Percentiles rank a stretch among this genome's conserved stretches.
phyloP scores from a whole-genome alignment of 805 yeast genomes.

The Schizosaccharomyces osmophilus region DNA sequence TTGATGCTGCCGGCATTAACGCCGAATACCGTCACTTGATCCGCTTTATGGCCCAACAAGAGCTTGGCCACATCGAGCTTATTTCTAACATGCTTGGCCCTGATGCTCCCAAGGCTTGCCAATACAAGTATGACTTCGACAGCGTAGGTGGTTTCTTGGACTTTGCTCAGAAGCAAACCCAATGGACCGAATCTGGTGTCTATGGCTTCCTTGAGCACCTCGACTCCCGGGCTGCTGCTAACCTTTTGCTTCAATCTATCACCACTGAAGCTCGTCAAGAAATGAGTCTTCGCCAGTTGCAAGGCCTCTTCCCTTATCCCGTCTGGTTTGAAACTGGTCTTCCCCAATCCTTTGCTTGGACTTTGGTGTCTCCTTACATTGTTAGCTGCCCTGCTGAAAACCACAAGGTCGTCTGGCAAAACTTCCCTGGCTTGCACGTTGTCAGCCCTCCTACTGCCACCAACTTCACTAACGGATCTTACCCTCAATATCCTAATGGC shows the following conservation, averaged over 20 bases:
- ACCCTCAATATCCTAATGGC: constrained; percentile 1
- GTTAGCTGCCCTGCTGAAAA: constrained; percentile 2
- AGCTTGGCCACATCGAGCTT: constrained; percentile 3
- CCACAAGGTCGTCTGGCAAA: constrained; percentile 5
- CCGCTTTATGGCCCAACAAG: constrained; percentile 6
- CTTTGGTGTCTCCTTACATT: constrained; percentile 5
- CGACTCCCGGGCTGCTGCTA: constrained; percentile 4
- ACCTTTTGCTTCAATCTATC: constrained; percentile 4
- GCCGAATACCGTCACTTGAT: constrained; percentile 3
- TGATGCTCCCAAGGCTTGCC: constrained; percentile 2
- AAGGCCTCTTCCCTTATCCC: constrained; percentile 5
- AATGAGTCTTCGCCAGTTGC: constrained; percentile 4
- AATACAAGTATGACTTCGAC: constrained; percentile 2
- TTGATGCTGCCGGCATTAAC: constrained; percentile 2
- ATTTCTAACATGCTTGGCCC: constrained; percentile 4
- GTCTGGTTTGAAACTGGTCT: constrained; percentile 4
- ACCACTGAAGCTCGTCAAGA: constrained; percentile 5
- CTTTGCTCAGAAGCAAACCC: constrained; percentile 3
- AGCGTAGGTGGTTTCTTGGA: constrained; percentile 3
- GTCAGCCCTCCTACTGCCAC: constrained; percentile 3
- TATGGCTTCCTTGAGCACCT: constrained; percentile 8
- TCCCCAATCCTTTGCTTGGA: constrained; percentile 5
- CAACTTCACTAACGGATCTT: not conserved
- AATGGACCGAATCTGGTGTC: constrained; percentile 5
- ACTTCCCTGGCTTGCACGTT: constrained; percentile 5